Base-by-base conservation (phyloP, 192 early-diverging fungal species). In the Funneliformis geosporum region DNA sequence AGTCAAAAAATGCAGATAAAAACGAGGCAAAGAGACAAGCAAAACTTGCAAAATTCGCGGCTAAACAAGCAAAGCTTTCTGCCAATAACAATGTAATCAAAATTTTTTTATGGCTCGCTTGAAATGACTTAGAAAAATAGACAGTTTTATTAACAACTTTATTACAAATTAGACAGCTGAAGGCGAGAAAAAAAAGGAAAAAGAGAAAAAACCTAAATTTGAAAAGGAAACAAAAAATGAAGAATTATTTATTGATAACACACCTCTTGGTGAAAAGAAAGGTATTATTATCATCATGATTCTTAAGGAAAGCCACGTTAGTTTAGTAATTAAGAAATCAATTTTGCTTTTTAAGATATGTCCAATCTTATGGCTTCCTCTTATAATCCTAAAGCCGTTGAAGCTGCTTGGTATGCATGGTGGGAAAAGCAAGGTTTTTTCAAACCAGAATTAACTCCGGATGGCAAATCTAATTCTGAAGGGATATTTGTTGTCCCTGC, bases 391-490 rank as follows among this genome's bases (percentile, higher is more conserved):
- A 88, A 79, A 61, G 94, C 92, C 40, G 98, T 99, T 38, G 98
- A 99, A 83, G 85, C 95, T 28, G 91, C 95, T 28, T 99, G 97
- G 98, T 97, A 98, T 83, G 90, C 88, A 39, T 99, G 97, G 96
- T 98, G 98, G 97, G 95, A 96, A 85, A 92, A 95, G 87, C 85
- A 93, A 82, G 94, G 93, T 12, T 95, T 89, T 84, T 98, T 99
- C 81, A 88, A 96, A 82, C 98, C 98, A 14, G 85, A 91, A 79
- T 85, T 95, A 70, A 88, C 86, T 2, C 79, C 85, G 27, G 90
- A 95, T 76, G 96, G 94, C 66, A 88, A 93, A 80, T 76, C 88
- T 80, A 90, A 88, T 71, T 85, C 91, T 12, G 93, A 93, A 75
- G 96, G 95, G 73, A 82, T 89, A 39, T 99, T 95, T 86, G 93